phyloP scores from a whole-genome alignment of 345 rosid genomes.

The Lepidium didymum region DNA sequence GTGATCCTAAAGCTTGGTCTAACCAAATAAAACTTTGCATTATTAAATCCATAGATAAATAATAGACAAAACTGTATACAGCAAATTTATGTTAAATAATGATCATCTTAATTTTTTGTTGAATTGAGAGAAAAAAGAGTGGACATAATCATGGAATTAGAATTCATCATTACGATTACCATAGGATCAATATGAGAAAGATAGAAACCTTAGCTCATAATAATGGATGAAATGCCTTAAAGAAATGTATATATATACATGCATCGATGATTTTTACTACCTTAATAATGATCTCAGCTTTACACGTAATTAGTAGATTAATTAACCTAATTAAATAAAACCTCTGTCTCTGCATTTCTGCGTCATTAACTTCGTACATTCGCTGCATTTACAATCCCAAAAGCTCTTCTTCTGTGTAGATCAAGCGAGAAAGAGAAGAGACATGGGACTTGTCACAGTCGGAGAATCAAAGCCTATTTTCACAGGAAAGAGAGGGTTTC shows the following conservation, averaged over 20 bases:
- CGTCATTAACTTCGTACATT: constrained; percentile 22
- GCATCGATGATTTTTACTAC: constrained; percentile 5
- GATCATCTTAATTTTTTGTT: neutral
- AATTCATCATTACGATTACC: constrained; percentile 12
- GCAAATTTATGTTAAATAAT: too few species aligned
- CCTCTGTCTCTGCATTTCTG: neutral
- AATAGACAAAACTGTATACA: too few species aligned
- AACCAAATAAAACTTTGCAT: neutral
- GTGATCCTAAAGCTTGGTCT: constrained; percentile 25
- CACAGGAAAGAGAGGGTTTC: constrained; percentile 84
- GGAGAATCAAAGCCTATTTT: constrained; percentile 75
- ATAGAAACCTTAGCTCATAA: neutral
- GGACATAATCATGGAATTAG: constrained; percentile 16
- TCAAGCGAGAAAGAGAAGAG: constrained; percentile 8
- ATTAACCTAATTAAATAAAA: neutral
- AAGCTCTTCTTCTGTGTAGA: constrained; percentile 7
- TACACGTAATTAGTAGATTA: constrained; percentile 25
- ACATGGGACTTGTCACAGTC: constrained; percentile 76
- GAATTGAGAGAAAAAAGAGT: too few species aligned
- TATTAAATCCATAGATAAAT: too few species aligned
- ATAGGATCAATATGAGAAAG: neutral
- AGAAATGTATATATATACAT: constrained; percentile 13
- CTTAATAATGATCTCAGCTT: constrained; percentile 24
- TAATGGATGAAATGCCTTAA: constrained; percentile 5
- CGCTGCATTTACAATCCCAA: constrained; percentile 1